Evolutionary conservation across 495 filamentous ascomycete species (phyloP).

Genomic region (Tuber umbilicatum): DNA sequence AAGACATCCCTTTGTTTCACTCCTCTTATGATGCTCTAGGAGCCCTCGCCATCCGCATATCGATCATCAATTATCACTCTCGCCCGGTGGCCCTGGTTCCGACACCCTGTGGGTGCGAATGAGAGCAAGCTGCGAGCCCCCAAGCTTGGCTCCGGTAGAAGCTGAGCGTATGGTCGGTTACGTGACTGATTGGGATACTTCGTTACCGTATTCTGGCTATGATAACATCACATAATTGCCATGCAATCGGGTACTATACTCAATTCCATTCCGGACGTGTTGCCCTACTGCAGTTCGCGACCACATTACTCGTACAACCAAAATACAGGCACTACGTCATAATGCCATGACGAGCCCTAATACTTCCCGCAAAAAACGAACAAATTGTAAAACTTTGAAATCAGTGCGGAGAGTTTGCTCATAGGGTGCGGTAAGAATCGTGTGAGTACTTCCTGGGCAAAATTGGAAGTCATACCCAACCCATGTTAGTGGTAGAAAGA

Average conservation of each 20-base stretch:
- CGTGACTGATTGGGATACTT: not conserved
- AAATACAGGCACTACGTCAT: not conserved
- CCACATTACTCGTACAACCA: not conserved
- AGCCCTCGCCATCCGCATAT: not conserved
- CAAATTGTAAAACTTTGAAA: not conserved
- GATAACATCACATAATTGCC: no score
- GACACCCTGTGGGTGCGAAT: not conserved
- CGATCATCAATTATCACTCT: not conserved
- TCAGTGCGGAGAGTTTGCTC: not conserved
- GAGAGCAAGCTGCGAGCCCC: not conserved
- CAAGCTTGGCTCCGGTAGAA: not conserved
- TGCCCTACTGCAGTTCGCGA: not conserved
- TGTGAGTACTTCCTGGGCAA: not conserved
- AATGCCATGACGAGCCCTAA: not conserved
- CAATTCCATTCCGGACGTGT: not conserved
- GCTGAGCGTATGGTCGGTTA: not conserved
- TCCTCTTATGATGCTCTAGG: not conserved
- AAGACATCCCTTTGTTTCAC: not conserved
- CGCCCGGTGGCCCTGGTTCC: no score
- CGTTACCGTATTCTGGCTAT: not conserved
- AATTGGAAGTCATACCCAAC: not conserved
- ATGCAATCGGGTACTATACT: not conserved
- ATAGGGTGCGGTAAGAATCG: not conserved
- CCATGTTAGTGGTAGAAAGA: not conserved
- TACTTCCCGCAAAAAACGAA: not conserved